phyloP scores from a whole-genome alignment of 2,329 filamentous ascomycete species.

The Cladophialophora yegresii region DNA sequence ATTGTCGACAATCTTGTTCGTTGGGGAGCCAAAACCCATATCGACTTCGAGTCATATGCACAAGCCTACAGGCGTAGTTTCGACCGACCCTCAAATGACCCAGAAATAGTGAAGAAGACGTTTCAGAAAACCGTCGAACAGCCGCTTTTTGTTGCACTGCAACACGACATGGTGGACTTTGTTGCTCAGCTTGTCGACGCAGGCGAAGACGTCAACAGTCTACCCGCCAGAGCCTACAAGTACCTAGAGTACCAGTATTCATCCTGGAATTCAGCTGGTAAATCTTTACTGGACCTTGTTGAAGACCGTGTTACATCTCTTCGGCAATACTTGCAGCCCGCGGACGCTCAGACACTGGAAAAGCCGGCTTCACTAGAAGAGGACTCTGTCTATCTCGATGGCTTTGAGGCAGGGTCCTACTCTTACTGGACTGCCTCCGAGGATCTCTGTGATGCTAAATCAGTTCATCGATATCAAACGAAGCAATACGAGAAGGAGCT shows the following conservation, averaged over 20 bases:
- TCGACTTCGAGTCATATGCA: slow-evolving; percentile 67
- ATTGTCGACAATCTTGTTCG: slow-evolving; percentile 64
- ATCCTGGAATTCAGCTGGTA: slow-evolving; percentile 29
- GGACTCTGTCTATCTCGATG: slow-evolving; percentile 53
- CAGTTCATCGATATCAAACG: slow-evolving; percentile 30
- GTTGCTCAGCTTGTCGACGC: slow-evolving; percentile 62
- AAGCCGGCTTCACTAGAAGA: slow-evolving; percentile 40
- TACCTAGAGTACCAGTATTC: slow-evolving; percentile 28
- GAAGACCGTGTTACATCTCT: slow-evolving; percentile 56
- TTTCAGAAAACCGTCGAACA: slow-evolving; percentile 60
- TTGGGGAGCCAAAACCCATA: slow-evolving; percentile 60
- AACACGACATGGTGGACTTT: slow-evolving; percentile 52
- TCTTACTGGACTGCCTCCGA: slow-evolving; percentile 56
- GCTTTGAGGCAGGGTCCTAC: slow-evolving; percentile 60
- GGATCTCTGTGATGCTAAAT: slow-evolving; percentile 45
- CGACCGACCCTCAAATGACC: slow-evolving; percentile 37
- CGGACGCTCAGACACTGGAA: slow-evolving; percentile 7
- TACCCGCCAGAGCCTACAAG: slow-evolving; percentile 49
- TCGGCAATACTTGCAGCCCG: slow-evolving; percentile 46
- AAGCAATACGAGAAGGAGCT: slow-evolving; percentile 43
- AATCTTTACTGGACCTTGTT: slow-evolving; percentile 63
- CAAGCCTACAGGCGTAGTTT: slow-evolving; percentile 56
- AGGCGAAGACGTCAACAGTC: slow-evolving; percentile 66
- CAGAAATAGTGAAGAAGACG: slow-evolving; percentile 52
- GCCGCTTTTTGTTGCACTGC: slow-evolving; percentile 65